Evolutionary conservation across 257 asterid genomes (phyloP).

Genomic region (Nicotiana sylvestris): DNA sequence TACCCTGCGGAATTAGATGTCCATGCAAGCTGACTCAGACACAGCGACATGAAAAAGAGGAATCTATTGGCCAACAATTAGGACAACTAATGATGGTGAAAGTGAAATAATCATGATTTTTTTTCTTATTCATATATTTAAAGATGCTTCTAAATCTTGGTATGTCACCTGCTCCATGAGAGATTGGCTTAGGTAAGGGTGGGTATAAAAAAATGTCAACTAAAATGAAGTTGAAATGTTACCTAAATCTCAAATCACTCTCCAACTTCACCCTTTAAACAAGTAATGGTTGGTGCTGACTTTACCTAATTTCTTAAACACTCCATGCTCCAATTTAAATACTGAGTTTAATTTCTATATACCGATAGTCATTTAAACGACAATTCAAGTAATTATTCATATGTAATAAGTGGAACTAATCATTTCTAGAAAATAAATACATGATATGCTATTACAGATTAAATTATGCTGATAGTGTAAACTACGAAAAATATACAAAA

Average conservation of each 20-base stretch:
- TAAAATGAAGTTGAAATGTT: conserved; percentile 24
- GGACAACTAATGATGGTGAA: neutral
- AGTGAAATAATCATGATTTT: neutral
- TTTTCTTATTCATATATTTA: neutral
- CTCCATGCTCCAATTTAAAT: neutral
- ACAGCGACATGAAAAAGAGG: too few relatives aligned
- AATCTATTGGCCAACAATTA: neutral
- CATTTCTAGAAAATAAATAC: too few relatives aligned
- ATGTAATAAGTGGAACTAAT: too few relatives aligned
- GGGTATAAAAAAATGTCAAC: neutral
- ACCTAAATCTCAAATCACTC: conserved; percentile 14
- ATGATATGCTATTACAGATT: too few relatives aligned
- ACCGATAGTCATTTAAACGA: too few relatives aligned
- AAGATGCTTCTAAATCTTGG: neutral
- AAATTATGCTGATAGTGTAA: too few relatives aligned
- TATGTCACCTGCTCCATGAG: conserved; percentile 1
- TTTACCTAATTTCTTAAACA: neutral
- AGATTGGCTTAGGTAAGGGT: neutral
- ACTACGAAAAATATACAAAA: too few relatives aligned
- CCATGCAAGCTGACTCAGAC: too few relatives aligned
- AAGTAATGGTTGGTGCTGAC: neutral
- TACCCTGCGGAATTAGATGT: too few relatives aligned
- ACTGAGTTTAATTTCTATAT: neutral
- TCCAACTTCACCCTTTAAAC: conserved; percentile 13
- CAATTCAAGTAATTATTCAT: too few relatives aligned